These are phyloP conservation scores for Gynostemma pentaphyllum DNA, from an alignment of 306 rosid species.

Conservation along the genomic window DNA sequence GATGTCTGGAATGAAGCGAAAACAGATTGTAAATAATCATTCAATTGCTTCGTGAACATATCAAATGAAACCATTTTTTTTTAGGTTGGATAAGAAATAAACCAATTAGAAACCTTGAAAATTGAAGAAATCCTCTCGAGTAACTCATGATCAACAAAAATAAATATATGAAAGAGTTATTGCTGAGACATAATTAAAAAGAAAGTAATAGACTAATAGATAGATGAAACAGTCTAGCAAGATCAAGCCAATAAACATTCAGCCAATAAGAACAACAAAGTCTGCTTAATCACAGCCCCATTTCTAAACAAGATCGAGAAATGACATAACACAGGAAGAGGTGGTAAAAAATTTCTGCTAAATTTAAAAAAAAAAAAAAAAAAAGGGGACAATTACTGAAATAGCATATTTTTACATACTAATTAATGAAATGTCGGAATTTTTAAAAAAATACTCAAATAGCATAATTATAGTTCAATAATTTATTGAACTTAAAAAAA, in stretches of 20 bases:
- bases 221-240: no score
- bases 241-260: background rate
- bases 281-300: background rate
- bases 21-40: slow-evolving; percentile 9
- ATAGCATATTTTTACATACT: no score
- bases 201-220: no score
- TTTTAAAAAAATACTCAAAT: no score
- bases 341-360: background rate
- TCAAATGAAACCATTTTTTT: no score
- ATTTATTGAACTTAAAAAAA: no score
- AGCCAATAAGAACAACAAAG: background rate
- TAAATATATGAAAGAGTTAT: background rate
- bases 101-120: background rate
- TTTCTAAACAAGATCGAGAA: background rate
- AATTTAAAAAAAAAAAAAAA: background rate
- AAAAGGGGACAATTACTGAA: no score
- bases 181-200: background rate
- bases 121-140: background rate
- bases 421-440: no score
- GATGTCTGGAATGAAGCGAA: slow-evolving; percentile 38
- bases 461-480: no score
- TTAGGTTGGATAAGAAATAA: no score
- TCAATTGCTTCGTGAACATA: no score
- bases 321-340: background rate
- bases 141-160: background rate